These are phyloP conservation scores for Verticillium dahliae DNA, from an alignment of 2,329 filamentous ascomycete genomes.

Conservation along the genomic window DNA sequence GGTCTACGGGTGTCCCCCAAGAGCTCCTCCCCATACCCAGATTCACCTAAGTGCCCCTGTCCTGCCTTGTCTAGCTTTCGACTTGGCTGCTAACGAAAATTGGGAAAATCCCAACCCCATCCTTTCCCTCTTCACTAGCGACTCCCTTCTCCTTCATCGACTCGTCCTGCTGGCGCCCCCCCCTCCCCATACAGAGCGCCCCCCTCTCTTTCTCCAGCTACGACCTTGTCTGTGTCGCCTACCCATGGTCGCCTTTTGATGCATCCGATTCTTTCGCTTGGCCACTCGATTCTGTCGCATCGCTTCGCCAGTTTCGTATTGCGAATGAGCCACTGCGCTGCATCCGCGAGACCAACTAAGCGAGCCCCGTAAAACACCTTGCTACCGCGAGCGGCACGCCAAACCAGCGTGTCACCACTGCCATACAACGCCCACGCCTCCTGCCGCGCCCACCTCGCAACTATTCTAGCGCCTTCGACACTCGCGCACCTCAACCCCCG, in stretches of 20 bases:
- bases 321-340: not conserved
- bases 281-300: constrained; percentile 8
- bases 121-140: constrained; percentile 9
- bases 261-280: constrained; percentile 5
- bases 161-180: constrained; percentile 8
- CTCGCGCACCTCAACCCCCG: not conserved
- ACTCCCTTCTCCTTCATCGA: constrained; percentile 6
- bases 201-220: constrained; percentile 7
- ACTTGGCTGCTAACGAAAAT: constrained; percentile 13
- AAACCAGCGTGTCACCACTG: constrained; percentile 2
- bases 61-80: constrained; percentile 3
- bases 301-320: constrained; percentile 1
- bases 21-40: constrained; percentile 6
- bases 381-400: not conserved
- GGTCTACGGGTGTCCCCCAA: constrained; percentile 6
- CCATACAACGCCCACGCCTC: constrained; percentile 2
- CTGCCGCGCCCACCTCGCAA: not conserved
- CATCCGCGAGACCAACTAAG: not conserved
- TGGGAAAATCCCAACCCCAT: constrained; percentile 19
- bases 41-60: constrained; percentile 11
- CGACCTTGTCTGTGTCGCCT: constrained; percentile 5
- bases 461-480: constrained; percentile 1
- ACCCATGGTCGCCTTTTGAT: constrained; percentile 10
- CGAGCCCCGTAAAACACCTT: constrained; percentile 4
- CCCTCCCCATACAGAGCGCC: constrained; percentile 1